Conservation (phyloP, 78 protist species). For the Dictyostelium citrinum region DNA sequence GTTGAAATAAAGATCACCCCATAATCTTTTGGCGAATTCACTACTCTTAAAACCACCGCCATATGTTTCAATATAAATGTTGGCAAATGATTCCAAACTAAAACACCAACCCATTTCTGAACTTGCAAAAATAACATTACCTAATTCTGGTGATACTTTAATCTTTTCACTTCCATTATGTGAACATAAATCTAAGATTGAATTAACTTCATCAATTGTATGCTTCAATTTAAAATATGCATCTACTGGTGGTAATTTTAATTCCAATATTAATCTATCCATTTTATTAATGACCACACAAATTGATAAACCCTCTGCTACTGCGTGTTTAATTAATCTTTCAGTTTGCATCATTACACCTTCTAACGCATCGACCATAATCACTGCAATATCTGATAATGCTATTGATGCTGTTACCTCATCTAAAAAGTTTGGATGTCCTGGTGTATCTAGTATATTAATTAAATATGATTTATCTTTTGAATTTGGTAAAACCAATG, state of each 20-base stretch:
- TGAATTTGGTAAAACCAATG: conserved; percentile 89
- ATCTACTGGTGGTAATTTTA: conserved; percentile 98
- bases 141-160: conserved; percentile 88
- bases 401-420: conserved; percentile 93
- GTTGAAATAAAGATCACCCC: conserved; percentile 96
- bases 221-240: conserved; percentile 96
- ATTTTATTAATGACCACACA: conserved; percentile 90
- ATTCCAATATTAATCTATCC: conserved; percentile 95
- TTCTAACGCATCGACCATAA: conserved; percentile 97
- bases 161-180: not conserved
- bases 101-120: conserved; percentile 89
- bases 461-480: conserved; percentile 89
- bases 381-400: conserved; percentile 94
- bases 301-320: conserved; percentile 77
- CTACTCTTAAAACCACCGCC: conserved; percentile 34
- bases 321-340: conserved; percentile 80
- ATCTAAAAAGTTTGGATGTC: conserved; percentile 95
- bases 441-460: conserved; percentile 99
- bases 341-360: conserved; percentile 96
- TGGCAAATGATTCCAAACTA: conserved; percentile 91
- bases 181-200: conserved; percentile 48
- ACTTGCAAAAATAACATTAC: conserved; percentile 94
- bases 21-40: conserved; percentile 92
- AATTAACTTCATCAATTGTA: conserved; percentile 91
- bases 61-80: conserved; percentile 63